Conservation (phyloP, 1,284 basidiomycete genomes). For the Ceratobasidium sp. region DNA sequence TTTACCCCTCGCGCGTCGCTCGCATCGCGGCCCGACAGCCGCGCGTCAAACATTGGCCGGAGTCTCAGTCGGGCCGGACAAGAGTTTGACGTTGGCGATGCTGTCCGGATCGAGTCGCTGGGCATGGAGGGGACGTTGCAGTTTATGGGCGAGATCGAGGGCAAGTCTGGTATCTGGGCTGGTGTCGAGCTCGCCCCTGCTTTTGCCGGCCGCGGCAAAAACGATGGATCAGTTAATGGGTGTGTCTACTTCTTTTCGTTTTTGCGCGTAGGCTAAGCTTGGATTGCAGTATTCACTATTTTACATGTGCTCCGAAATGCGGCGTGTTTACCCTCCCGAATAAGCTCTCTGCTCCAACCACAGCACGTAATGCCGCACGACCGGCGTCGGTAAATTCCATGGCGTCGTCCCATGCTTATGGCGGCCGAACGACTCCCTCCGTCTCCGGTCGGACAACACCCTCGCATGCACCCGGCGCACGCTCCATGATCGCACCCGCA, state of each 20-base stretch:
- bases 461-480: conserved; percentile 53
- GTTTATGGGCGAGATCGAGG: conserved; percentile 85
- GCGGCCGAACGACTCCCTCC: conserved; percentile 69
- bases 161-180: conserved; percentile 89
- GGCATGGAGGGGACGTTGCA: conserved; percentile 85
- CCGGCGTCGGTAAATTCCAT: conserved; percentile 84
- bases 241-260: conserved; percentile 61
- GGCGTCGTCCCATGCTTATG: conserved; percentile 54
- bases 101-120: conserved; percentile 84
- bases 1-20: conserved; percentile 54
- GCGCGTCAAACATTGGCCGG: conserved; percentile 69
- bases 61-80: conserved; percentile 52
- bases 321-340: conserved; percentile 90
- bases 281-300: conserved; percentile 80
- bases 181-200: conserved; percentile 90
- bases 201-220: conserved; percentile 94
- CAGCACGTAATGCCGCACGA: conserved; percentile 62
- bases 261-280: conserved; percentile 12
- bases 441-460: conserved; percentile 42
- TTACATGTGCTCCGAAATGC: conserved; percentile 84
- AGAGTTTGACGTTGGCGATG: conserved; percentile 80
- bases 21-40: conserved; percentile 65
- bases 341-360: conserved; percentile 84
- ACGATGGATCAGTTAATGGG: conserved; percentile 91
- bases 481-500: conserved; percentile 49